Percentiles rank a stretch among this genome's conserved stretches.
These are phyloP conservation scores for Phalaenopsis hybrid DNA, from an alignment of 116 monocot genomes.

Conservation along the genomic window DNA sequence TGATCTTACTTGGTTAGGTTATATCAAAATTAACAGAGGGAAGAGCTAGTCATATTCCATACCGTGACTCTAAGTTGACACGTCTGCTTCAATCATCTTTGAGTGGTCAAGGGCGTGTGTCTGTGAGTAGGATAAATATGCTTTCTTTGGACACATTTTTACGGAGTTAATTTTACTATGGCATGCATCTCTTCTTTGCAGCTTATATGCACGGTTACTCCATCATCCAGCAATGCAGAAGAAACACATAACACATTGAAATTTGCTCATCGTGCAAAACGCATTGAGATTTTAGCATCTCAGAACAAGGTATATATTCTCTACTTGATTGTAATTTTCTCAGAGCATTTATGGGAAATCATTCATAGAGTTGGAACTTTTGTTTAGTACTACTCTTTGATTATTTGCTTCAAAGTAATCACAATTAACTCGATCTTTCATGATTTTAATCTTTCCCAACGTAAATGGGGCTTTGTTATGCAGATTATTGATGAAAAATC, in stretches of 20 bases:
- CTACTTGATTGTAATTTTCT: background rate
- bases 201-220: constrained; percentile 91
- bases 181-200: constrained; percentile 17
- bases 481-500: constrained; percentile 98
- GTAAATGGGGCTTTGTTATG: constrained; percentile 8
- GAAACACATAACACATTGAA: constrained; percentile 97
- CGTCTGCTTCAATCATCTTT: constrained; percentile 88
- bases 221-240: constrained; percentile 86
- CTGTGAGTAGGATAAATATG: constrained; percentile 40
- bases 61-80: constrained; percentile 87
- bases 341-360: constrained; percentile 6
- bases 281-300: constrained; percentile 83
- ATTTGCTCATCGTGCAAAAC: constrained; percentile 91
- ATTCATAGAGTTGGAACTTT: background rate
- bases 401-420: background rate
- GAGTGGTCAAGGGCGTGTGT: constrained; percentile 92
- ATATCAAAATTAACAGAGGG: constrained; percentile 89
- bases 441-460: background rate
- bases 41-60: constrained; percentile 79
- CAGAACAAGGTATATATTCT: constrained; percentile 65
- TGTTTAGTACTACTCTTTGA: background rate
- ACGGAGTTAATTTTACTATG: background rate
- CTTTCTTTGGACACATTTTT: constrained; percentile 8
- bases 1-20: constrained; percentile 39
- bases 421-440: background rate